phyloP scores from a whole-genome alignment of 75 land plant genomes.

The Sequoiadendron giganteum region DNA sequence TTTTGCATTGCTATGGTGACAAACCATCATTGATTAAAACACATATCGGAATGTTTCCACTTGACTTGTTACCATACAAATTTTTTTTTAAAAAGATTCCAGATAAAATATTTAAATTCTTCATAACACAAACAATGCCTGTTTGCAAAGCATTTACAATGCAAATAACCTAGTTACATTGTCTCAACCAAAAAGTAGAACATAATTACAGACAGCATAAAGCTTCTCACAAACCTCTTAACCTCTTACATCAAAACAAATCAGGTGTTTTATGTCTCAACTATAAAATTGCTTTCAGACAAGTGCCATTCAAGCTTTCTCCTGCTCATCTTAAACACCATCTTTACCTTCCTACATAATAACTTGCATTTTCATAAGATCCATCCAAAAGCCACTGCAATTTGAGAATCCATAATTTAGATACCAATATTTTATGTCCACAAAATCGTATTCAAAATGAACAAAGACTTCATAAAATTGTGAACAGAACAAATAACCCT shows the following conservation, averaged over 20 bases:
- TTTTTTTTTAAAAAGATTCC: background rate
- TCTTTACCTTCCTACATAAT: background rate
- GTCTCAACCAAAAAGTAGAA: background rate
- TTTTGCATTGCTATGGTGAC: background rate
- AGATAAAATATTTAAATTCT: background rate
- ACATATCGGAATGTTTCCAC: background rate
- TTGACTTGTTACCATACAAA: background rate
- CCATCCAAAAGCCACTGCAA: background rate
- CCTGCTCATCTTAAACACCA: background rate
- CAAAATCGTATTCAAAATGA: background rate
- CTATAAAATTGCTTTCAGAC: background rate
- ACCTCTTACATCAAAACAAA: slow-evolving; percentile 7
- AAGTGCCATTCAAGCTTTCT: background rate
- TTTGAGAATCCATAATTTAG: background rate
- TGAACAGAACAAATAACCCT: background rate
- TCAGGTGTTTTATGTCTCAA: slow-evolving; percentile 4
- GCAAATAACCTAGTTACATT: background rate
- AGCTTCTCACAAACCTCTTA: slow-evolving; percentile 11
- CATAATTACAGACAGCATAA: slow-evolving; percentile 2
- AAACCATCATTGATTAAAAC: background rate
- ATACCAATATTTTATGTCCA: background rate
- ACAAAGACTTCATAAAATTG: background rate
- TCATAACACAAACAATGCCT: background rate
- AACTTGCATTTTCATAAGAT: background rate
- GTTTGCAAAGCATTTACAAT: slow-evolving; percentile 4